Evolutionary conservation across 192 early-diverging fungal genomes (phyloP), one percentile per base, ranked within the genome.

Genomic region (Lobulomyces angularis): DNA sequence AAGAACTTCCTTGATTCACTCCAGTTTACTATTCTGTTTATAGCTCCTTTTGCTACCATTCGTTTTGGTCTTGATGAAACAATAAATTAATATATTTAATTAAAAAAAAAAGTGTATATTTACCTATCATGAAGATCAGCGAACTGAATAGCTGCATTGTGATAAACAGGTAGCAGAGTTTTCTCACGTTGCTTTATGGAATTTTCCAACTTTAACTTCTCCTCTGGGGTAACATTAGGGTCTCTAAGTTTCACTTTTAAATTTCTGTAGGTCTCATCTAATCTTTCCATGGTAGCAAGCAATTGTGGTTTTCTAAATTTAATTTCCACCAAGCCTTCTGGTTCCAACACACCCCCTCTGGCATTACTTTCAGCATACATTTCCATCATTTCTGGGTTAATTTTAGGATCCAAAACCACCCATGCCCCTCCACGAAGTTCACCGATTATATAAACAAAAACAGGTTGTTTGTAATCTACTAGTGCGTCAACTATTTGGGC

Each of bases 381-480:
- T 61, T 98, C 94, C 94, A 98, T 98, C 80, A 86, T 82, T 37
- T 92, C 79, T 20, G 81, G 61, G 62, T 98, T 96, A 62, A 98
- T 98, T 3, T 83, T 86, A 18, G 90, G 90, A 48, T 98, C 94
- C 0, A 98, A 62, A 0, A 95, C 91, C 11, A 94, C 94, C 94
- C 94, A 98, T 7, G 91, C 87, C 41, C 94, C 94, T 57, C 94
- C 94, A 56, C 91, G 82, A 35, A 98, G 74, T 65, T 98, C 94
- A 53, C 94, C 94, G 9, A 96, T 65, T 16, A 98, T 68, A 55
- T 98, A 98, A 9, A 98, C 84, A 56, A 98, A 94, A 22, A 98
- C 84, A 7, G 94, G 91, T 60, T 94, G 90, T 60, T 84, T 80
- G 80, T 98, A 98, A 41, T 80, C 77, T n/a, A 75, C 51, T 30